Evolutionary conservation across 495 filamentous ascomycete species (phyloP), one percentile per base, ranked within the genome.

Genomic region (Evernia prunastri): DNA sequence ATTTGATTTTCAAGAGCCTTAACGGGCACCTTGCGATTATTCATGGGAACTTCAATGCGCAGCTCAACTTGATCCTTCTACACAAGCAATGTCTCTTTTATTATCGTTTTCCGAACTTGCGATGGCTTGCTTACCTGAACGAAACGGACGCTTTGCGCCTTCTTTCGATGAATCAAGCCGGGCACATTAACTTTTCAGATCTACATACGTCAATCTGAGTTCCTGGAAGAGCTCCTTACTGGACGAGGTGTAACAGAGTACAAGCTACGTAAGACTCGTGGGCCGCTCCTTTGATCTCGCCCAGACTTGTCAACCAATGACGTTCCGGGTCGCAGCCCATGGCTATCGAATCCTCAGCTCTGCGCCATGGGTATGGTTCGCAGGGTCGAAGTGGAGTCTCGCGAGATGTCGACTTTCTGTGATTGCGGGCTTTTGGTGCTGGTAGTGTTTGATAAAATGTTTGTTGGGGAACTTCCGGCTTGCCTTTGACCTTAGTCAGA

Each of bases 131-230:
- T 40, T 56, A 67, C 60, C 66, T 75, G 66, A 2, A 77, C 72
- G 42, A 77, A 78, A 13, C 72, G 60, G 45, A 78, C 77, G 12
- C 72, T 73, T 23, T 59, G 69, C 36, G 77, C 39, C 53, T 0
- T 69, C 69, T 27, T 72, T 63, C 23, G 77, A 54, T 29, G 63
- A 60, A 5, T 74, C 53, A 13, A 29, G 1, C 11, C 33, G 54
- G n/a, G 15, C 27, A 60, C 33, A 59, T 33, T 5, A 25, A 12
- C 58, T 39, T 36, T 42, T 59, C 10, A 60, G 8, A 11, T 56
- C 43, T 18, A 29, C 0, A 45, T 67, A 63, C 25, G 54, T 36
- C 33, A 35, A 27, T n/a, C 36, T 63, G 15, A 67, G 43, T n/a
- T 53, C 42, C 15, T 31, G 63, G 31, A 63, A 67, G 1, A 67